A percentile compares a stretch with the other conserved stretches of the same genome.
These are phyloP conservation scores for Vaccinium darrowii DNA, from an alignment of 148 eudicot genomes.

Conservation along the genomic window DNA sequence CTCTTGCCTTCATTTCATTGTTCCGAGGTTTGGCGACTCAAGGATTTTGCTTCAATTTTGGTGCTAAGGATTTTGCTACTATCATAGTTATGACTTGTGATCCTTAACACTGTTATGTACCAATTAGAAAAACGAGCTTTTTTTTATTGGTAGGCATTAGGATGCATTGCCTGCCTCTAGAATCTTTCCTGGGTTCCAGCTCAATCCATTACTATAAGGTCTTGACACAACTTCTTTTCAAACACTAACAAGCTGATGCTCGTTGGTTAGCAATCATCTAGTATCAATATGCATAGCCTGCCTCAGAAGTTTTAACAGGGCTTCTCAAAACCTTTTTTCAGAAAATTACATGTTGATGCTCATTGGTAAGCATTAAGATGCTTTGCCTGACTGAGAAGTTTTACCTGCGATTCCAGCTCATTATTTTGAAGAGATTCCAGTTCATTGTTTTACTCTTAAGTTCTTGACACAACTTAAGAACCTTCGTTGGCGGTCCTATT, in stretches of 20 bases:
- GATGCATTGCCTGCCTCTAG: not conserved
- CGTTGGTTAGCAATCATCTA: no score
- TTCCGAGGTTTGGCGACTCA: not conserved
- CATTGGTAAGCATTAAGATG: no score
- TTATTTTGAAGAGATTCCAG: no score
- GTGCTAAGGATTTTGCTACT: not conserved
- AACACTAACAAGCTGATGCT: not conserved
- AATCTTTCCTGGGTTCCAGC: not conserved
- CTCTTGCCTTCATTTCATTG: slow-evolving; percentile 14
- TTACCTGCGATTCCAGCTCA: no score
- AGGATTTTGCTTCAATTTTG: not conserved
- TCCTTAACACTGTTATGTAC: not conserved
- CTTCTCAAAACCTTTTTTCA: no score
- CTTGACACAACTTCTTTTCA: not conserved
- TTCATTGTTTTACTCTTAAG: no score
- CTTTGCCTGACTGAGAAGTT: no score
- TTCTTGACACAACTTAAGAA: no score
- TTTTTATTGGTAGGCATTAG: not conserved
- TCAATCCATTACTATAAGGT: not conserved
- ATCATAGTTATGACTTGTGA: not conserved
- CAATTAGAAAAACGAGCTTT: not conserved
- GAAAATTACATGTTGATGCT: no score
- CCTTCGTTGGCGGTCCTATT: not conserved
- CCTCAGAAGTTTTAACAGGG: no score
- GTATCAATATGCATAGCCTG: no score